Evolutionary conservation across 306 rosid species (phyloP).

Genomic region (Vachellia pachyceras): DNA sequence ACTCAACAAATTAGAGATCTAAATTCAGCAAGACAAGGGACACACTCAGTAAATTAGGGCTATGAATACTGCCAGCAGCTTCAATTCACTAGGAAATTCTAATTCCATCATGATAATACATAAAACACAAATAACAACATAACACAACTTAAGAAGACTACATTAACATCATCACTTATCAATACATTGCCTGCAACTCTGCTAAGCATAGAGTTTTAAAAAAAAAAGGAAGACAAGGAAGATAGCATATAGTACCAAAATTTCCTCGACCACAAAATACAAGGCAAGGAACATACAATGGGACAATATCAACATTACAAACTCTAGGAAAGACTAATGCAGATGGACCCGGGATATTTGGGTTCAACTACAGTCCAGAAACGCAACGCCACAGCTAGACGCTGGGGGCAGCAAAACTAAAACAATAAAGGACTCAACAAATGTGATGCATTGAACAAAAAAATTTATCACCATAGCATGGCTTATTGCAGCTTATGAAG

Average conservation of each 20-base stretch:
- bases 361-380: conserved; percentile 17
- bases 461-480: conserved; percentile 23
- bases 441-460: conserved; percentile 29
- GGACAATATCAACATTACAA: conserved; percentile 26
- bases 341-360: conserved; percentile 32
- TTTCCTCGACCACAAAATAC: conserved; percentile 69
- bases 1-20: background rate
- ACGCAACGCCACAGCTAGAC: background rate
- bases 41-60: background rate
- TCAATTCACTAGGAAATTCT: background rate
- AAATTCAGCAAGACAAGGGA: background rate
- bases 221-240: conserved; percentile 17
- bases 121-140: background rate
- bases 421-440: conserved; percentile 29
- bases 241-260: conserved; percentile 48
- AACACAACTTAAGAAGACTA: conserved; percentile 15
- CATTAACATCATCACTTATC: conserved; percentile 2
- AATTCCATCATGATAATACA: background rate
- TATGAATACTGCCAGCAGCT: background rate
- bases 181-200: conserved; percentile 8
- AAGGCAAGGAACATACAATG: conserved; percentile 68
- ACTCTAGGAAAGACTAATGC: background rate
- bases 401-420: conserved; percentile 23
- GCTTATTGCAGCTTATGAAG: conserved; percentile 42
- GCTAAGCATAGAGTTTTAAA: background rate